Evolutionary conservation across 345 rosid genomes (phyloP), one percentile per base, ranked within the genome.

Genomic region (Salix suchowensis): DNA sequence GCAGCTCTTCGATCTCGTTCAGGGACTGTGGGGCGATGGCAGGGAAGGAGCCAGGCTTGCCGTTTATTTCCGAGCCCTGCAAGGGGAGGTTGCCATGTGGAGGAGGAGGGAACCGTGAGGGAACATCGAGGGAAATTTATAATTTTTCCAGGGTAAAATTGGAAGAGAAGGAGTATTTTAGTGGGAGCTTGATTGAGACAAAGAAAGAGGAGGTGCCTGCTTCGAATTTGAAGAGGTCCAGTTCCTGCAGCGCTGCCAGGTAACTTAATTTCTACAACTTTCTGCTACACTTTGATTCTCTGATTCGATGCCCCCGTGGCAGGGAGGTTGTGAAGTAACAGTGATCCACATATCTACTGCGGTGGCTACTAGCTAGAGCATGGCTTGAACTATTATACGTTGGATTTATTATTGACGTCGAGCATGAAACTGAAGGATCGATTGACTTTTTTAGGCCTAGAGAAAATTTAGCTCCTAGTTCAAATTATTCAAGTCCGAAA

Each of bases 111-210:
- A 79, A 74, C n/a, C 46, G 40, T 65, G 82, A 75, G 39, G 89
- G 78, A 62, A 67, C 78, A 18, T 80, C 74, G 23, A 83, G 76
- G 80, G 90, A 86, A 77, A 64, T 82, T 67, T 26, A 62, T 40
- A 77, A 66, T 77, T 80, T 87, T 7, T 21, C 85, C 65, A 84
- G 94, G 90, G 82, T 91, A 76, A 86, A 74, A 70, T 67, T 89
- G 91, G 98, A 91, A 85, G 93, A 90, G 6, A 93, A 92, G 79
- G 96, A 89, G 79, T 92, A 91, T 80, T 96, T 96, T 73, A 96
- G 99, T 60, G 98, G 99, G 48, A 93, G 99, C 87, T 81, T 96
- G 86, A 84, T 93, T 30, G 99, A 93, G 90, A 89, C 93, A 19
- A 82, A 89, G 81, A 93, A 80, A 40, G 85, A 87, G 39, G 82